Evolutionary conservation across 2,329 filamentous ascomycete genomes (phyloP).

Genomic region (Cladosporium sp.): DNA sequence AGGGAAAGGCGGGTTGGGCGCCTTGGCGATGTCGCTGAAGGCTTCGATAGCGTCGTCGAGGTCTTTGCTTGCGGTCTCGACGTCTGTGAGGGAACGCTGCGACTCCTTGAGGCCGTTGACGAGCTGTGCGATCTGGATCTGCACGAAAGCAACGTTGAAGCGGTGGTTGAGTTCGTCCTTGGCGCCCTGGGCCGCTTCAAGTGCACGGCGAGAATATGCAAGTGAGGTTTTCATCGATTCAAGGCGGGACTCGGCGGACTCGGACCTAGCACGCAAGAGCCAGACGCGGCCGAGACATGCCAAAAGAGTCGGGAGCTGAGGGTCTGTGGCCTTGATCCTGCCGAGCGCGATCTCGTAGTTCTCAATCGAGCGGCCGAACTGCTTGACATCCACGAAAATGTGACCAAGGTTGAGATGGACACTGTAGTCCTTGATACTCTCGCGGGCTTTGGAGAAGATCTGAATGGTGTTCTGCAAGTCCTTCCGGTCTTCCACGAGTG

Average conservation of each 20-base stretch:
- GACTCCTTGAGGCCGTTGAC: slow-evolving; percentile 69
- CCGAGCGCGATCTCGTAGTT: slow-evolving; percentile 80
- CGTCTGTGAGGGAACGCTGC: slow-evolving; percentile 70
- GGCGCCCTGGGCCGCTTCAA: slow-evolving; percentile 58
- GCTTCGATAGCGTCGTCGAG: slow-evolving; percentile 78
- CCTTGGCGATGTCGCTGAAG: slow-evolving; percentile 53
- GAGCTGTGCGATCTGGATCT: slow-evolving; percentile 83
- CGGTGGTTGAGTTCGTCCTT: slow-evolving; percentile 78
- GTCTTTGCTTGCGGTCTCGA: slow-evolving; percentile 71
- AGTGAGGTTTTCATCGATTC: slow-evolving; percentile 58
- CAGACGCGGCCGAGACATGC: slow-evolving; percentile 84
- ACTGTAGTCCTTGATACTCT: slow-evolving; percentile 80
- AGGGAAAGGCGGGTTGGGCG: slow-evolving; percentile 75
- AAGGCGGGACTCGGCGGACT: slow-evolving; percentile 45
- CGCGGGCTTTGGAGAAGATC: slow-evolving; percentile 83
- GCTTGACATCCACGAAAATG: slow-evolving; percentile 81
- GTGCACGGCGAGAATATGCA: slow-evolving; percentile 61
- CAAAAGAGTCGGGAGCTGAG: slow-evolving; percentile 56
- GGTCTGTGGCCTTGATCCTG: slow-evolving; percentile 72
- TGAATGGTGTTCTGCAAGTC: slow-evolving; percentile 75
- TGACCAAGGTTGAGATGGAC: slow-evolving; percentile 92
- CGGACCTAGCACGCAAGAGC: slow-evolving; percentile 70
- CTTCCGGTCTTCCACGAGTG: slow-evolving; percentile 88
- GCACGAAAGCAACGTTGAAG: slow-evolving; percentile 97
- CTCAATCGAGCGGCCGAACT: slow-evolving; percentile 87